Base-by-base conservation (phyloP, 345 rosid genomes). In the Pugionium cornutum region DNA sequence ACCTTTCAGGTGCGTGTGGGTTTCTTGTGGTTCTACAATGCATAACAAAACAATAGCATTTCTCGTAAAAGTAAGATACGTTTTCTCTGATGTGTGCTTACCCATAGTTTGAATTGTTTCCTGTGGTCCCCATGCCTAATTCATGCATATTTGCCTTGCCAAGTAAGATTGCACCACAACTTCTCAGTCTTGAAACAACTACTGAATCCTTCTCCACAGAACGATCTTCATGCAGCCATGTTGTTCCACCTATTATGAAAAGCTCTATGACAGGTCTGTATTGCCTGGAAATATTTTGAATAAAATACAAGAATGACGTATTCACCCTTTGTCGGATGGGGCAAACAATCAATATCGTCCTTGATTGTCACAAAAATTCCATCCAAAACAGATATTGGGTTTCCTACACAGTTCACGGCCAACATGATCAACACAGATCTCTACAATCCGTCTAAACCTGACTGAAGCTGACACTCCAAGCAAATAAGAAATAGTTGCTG, bases 101-200 rank as follows among this genome's bases (percentile, higher is more conserved):
- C 97, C 97, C 97, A 42, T 90, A 88, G 74, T 83, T 88, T 6
- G 96, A 82, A 84, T 88, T 90, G 75, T 90, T 90, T 70, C 97
- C 96, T 9, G 97, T 90, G 8, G 96, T 88, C 8, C 97, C 97
- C 95, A 90, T 86, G 79, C 97, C 97, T 64, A 90, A 7, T 75
- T 90, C 96, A 73, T 90, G 97, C 95, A 90, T 86, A 77, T 90
- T 90, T 50, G 96, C 90, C 87, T 90, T 90, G 5, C 97, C 97
- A 11, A 91, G 67, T 18, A 91, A 72, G 77, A 91, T 76, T 56
- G 87, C 96, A 62, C 96, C 96, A 62, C 97, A 90, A 34, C 75
- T 70, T 4, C 97, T 87, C 57, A 88, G 74, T 72, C 84, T 81
- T 42, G 88, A 82, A 75, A 91, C 92, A 77, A 76, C 75, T 58